Evolutionary conservation across 2,329 filamentous ascomycete species (phyloP).

Genomic region (Aspergillus sp.): DNA sequence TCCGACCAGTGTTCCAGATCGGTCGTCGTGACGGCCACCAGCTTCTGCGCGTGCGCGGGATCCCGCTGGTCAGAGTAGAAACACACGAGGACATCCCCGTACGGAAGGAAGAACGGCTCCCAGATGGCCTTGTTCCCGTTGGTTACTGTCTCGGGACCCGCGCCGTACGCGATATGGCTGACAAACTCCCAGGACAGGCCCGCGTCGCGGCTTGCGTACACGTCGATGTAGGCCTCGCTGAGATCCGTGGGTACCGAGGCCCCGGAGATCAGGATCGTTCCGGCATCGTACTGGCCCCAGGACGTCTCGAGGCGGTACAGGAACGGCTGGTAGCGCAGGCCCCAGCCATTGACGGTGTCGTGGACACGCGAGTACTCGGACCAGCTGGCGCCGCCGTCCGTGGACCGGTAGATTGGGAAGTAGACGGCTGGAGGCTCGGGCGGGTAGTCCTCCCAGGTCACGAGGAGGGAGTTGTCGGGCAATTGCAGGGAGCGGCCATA

Average conservation of each 20-base stretch:
- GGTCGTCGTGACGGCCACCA: too few relatives aligned
- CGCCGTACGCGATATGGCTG: slow-evolving; percentile 65
- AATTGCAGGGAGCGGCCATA: too few relatives aligned
- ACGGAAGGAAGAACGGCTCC: too few relatives aligned
- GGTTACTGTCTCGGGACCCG: too few relatives aligned
- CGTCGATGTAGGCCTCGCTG: slow-evolving; percentile 66
- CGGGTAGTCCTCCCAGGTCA: slow-evolving; percentile 57
- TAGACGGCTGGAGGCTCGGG: slow-evolving; percentile 54
- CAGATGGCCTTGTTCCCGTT: too few relatives aligned
- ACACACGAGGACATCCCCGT: too few relatives aligned
- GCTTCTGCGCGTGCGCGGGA: too few relatives aligned
- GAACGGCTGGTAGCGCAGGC: slow-evolving; percentile 68
- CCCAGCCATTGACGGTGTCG: slow-evolving; percentile 64
- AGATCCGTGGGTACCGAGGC: slow-evolving; percentile 56
- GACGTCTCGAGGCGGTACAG: slow-evolving; percentile 68
- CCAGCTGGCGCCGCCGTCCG: slow-evolving; percentile 60
- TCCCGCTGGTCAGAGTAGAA: too few relatives aligned
- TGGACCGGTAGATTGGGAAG: slow-evolving; percentile 53
- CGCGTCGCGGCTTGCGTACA: slow-evolving; percentile 64
- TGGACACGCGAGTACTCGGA: slow-evolving; percentile 60
- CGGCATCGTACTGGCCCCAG: too few relatives aligned
- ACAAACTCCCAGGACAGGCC: slow-evolving; percentile 67
- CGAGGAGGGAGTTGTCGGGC: too few relatives aligned
- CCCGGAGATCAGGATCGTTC: slow-evolving; percentile 57
- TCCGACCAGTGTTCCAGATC: too few relatives aligned